These are phyloP conservation scores for Coemansia asiatica DNA, from an alignment of 192 early-diverging fungal genomes.

Conservation along the genomic window DNA sequence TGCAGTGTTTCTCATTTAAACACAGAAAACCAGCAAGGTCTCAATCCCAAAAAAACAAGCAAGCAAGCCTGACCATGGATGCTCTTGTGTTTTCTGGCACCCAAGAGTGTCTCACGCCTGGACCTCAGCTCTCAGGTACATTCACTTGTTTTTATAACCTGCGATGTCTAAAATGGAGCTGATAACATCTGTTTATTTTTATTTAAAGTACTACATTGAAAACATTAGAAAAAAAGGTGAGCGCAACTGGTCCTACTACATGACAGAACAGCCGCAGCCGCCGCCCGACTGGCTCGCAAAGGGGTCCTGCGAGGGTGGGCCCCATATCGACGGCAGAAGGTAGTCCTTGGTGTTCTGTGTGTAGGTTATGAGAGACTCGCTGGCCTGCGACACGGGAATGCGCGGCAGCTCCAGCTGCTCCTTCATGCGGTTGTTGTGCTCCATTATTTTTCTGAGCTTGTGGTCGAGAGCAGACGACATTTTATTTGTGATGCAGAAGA, in stretches of 20 bases:
- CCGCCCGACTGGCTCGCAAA: slow-evolving; percentile 60
- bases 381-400: slow-evolving; percentile 74
- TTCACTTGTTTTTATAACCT: not conserved
- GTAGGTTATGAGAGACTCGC: slow-evolving; percentile 60
- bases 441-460: slow-evolving; percentile 69
- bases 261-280: slow-evolving; percentile 54
- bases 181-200: not conserved
- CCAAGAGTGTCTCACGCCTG: too few relatives aligned
- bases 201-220: not conserved
- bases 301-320: slow-evolving; percentile 61
- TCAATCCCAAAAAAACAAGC: too few relatives aligned
- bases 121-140: too few relatives aligned
- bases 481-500: too few relatives aligned
- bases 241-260: slow-evolving; percentile 29
- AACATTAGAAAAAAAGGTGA: slow-evolving; percentile 1
- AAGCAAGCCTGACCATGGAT: too few relatives aligned
- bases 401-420: slow-evolving; percentile 78
- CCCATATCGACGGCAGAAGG: slow-evolving; percentile 63
- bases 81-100: too few relatives aligned
- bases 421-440: slow-evolving; percentile 70
- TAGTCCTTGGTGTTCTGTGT: slow-evolving; percentile 62
- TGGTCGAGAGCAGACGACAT: slow-evolving; percentile 53
- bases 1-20: too few relatives aligned
- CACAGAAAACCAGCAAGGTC: too few relatives aligned
- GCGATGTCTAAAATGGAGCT: too few relatives aligned